Percentiles rank a stretch among this genome's conserved stretches.
Conservation (phyloP, 2,329 filamentous ascomycete species). For the Rasamsonia emersonii region DNA sequence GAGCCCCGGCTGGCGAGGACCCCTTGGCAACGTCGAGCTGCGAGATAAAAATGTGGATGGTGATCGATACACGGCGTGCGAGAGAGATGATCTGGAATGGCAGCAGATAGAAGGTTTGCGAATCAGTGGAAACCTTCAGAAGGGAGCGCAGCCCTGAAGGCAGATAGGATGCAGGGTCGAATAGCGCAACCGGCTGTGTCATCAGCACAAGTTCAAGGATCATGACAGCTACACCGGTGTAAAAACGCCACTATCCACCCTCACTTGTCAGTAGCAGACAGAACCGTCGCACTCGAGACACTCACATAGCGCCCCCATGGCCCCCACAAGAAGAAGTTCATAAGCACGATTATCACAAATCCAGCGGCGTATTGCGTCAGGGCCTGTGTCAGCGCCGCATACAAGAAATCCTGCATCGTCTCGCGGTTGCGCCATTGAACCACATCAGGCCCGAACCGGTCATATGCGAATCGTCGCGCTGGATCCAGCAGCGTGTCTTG, state of each 20-base stretch:
- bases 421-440: slow-evolving; percentile 47
- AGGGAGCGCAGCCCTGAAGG: slow-evolving; percentile 20
- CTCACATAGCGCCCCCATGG: slow-evolving; percentile 39
- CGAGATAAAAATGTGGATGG: slow-evolving; percentile 72
- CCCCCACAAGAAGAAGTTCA: slow-evolving; percentile 35
- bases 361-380: slow-evolving; percentile 32
- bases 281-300: slow-evolving; percentile 12
- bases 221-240: slow-evolving; percentile 45
- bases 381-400: slow-evolving; percentile 49
- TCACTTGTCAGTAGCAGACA: no score
- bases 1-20: slow-evolving; percentile 20
- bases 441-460: slow-evolving; percentile 72
- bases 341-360: slow-evolving; percentile 24
- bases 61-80: slow-evolving; percentile 66
- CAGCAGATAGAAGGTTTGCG: slow-evolving; percentile 48
- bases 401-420: slow-evolving; percentile 65
- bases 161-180: slow-evolving; percentile 27
- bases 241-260: slow-evolving; percentile 42
- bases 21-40: slow-evolving; percentile 63
- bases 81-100: slow-evolving; percentile 78
- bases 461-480: slow-evolving; percentile 74
- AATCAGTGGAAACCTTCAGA: slow-evolving; percentile 31
- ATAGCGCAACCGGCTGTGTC: slow-evolving; percentile 40
- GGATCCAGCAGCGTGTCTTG: slow-evolving; percentile 75
- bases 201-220: slow-evolving; percentile 50